These are phyloP conservation scores for Stemphylium beticola DNA, from an alignment of 2,329 filamentous ascomycete genomes.

Conservation along the genomic window DNA sequence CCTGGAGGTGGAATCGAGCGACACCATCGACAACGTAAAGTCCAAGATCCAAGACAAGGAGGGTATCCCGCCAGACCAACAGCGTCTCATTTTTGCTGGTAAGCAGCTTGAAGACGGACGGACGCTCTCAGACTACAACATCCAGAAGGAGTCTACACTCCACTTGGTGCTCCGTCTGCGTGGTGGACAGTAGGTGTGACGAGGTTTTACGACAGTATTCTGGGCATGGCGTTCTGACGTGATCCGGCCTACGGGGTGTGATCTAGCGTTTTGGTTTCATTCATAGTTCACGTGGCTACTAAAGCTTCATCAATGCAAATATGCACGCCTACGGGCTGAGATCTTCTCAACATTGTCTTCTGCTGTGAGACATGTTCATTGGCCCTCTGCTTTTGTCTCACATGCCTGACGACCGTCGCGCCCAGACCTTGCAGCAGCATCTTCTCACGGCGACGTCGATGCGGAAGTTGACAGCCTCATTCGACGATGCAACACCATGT, in stretches of 20 bases:
- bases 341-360: conserved; percentile 20
- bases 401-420: not conserved
- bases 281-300: conserved; percentile 35
- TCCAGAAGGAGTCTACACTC: conserved; percentile 75
- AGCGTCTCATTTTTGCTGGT: conserved; percentile 90
- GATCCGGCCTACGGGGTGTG: conserved; percentile 30
- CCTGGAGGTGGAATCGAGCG: conserved; percentile 84
- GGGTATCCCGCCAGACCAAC: conserved; percentile 92
- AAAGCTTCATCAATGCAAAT: conserved; percentile 37
- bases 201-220: conserved; percentile 23
- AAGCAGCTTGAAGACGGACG: conserved; percentile 94
- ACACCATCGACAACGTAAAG: conserved; percentile 96
- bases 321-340: conserved; percentile 42
- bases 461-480: not conserved
- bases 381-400: not conserved
- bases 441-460: not conserved
- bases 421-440: not conserved
- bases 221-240: conserved; percentile 43
- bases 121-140: conserved; percentile 94
- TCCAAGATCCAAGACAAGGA: conserved; percentile 79
- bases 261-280: conserved; percentile 28
- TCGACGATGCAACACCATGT: not conserved
- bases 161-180: conserved; percentile 68
- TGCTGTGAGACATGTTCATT: conserved; percentile 1
- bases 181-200: conserved; percentile 57